Conservation (phyloP, 2,329 filamentous ascomycete species). For the Aspergillus hortae region DNA sequence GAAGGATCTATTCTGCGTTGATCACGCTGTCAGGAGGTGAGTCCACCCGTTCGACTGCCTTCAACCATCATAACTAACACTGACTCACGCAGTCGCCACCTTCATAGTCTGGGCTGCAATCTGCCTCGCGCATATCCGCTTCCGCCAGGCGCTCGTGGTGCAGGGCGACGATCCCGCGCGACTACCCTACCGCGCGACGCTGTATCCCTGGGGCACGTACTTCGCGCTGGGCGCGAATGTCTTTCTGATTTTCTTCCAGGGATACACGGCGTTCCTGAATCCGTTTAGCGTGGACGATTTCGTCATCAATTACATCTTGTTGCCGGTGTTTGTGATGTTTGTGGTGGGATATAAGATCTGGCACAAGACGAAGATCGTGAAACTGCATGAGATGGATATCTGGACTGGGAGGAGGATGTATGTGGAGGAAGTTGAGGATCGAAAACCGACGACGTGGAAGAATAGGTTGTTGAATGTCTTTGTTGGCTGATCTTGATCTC, state of each 20-base stretch:
- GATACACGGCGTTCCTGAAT: slow-evolving; percentile 51
- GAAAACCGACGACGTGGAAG: slow-evolving; percentile 14
- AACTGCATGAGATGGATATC: slow-evolving; percentile 37
- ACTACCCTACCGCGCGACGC: slow-evolving; percentile 48
- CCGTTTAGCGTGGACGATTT: slow-evolving; percentile 51
- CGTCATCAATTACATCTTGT: slow-evolving; percentile 54
- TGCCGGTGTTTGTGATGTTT: slow-evolving; percentile 49
- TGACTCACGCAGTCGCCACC: slow-evolving; percentile 25
- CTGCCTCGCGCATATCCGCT: slow-evolving; percentile 40
- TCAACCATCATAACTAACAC: slow-evolving; percentile 1
- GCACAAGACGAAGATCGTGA: slow-evolving; percentile 35
- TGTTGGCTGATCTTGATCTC: slow-evolving; percentile 18
- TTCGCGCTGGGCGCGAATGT: slow-evolving; percentile 45
- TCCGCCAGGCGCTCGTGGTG: slow-evolving; percentile 34
- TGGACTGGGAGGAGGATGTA: slow-evolving; percentile 33
- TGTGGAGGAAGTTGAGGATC: slow-evolving; percentile 11
- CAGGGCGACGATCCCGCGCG: slow-evolving; percentile 37
- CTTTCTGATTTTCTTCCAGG: slow-evolving; percentile 51
- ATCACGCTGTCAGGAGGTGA: slow-evolving; percentile 34
- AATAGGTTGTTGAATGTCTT: slow-evolving; percentile 18
- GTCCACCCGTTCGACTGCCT: not conserved
- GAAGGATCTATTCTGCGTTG: slow-evolving; percentile 27
- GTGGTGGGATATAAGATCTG: slow-evolving; percentile 47
- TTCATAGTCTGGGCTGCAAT: slow-evolving; percentile 42
- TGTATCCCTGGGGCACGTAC: slow-evolving; percentile 53